These are phyloP conservation scores for Drechslerella dactyloides DNA, from an alignment of 2,329 filamentous ascomycete genomes.

Conservation along the genomic window DNA sequence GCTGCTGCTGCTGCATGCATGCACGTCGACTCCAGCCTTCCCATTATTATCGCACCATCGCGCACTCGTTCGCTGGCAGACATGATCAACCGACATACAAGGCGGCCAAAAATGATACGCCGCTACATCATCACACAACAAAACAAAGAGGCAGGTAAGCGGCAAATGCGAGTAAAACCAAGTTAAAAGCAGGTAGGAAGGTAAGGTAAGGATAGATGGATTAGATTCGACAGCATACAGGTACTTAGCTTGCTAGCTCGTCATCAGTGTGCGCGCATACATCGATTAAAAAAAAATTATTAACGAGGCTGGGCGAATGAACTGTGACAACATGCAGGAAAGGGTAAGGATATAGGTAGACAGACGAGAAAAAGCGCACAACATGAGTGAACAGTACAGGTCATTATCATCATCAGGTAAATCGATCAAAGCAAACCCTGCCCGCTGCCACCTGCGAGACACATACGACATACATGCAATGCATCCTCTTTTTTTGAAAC, in stretches of 20 bases:
- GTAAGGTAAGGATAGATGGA: not conserved
- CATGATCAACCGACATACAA: too few species aligned
- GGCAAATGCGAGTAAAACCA: constrained; percentile 20
- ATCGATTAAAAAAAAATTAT: too few species aligned
- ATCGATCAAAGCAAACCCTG: too few species aligned
- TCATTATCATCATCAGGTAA: constrained; percentile 3
- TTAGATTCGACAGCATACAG: not conserved
- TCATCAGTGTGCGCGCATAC: constrained; percentile 14
- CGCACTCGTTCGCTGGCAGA: constrained; percentile 1
- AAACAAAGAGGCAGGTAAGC: constrained; percentile 15
- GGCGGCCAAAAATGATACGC: constrained; percentile 18
- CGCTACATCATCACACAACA: not conserved
- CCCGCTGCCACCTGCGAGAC: too few species aligned
- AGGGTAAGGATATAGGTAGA: constrained; percentile 4
- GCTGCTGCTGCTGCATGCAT: constrained; percentile 27
- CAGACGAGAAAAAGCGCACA: not conserved
- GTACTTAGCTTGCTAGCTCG: constrained; percentile 13
- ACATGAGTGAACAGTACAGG: not conserved
- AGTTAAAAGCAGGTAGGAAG: too few species aligned
- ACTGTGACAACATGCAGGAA: not conserved
- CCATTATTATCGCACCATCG: constrained; percentile 33
- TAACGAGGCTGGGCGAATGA: constrained; percentile 44
- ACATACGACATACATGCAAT: too few species aligned
- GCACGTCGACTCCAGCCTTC: constrained; percentile 50
- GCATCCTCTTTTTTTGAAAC: not conserved